Conservation (phyloP, 768 basidiomycete genomes). For the Roridomyces roridus region DNA sequence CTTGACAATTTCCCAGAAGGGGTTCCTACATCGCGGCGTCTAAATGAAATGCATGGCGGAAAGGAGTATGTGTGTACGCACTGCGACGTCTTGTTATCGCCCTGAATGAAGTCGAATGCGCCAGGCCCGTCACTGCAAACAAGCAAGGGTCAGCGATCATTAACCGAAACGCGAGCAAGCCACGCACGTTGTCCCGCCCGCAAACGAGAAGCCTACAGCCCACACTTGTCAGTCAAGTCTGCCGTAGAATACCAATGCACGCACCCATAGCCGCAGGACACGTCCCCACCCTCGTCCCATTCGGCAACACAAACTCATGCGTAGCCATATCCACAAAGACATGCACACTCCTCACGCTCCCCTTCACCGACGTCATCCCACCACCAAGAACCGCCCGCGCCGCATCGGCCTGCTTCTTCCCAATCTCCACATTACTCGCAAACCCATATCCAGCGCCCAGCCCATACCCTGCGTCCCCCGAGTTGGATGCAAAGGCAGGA, state of each 20-base stretch:
- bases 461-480: constrained; percentile 28
- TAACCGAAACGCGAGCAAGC: background rate
- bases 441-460: constrained; percentile 74
- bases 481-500: constrained; percentile 5
- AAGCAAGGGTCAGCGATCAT: background rate
- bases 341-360: constrained; percentile 72
- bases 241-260: constrained; percentile 14
- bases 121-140: constrained; percentile 75
- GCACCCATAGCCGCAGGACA: constrained; percentile 82
- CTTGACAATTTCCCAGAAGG: constrained; percentile 84
- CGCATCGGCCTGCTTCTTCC: constrained; percentile 68
- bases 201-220: constrained; percentile 69
- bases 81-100: constrained; percentile 66
- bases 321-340: constrained; percentile 74
- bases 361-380: constrained; percentile 52
- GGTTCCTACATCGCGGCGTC: constrained; percentile 53
- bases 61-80: constrained; percentile 38
- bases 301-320: constrained; percentile 65
- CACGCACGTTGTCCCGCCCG: constrained; percentile 79
- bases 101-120: constrained; percentile 79
- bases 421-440: constrained; percentile 75
- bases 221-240: background rate
- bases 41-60: constrained; percentile 2
- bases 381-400: constrained; percentile 64
- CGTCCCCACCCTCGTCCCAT: constrained; percentile 71